Percentiles rank a stretch among this genome's conserved stretches.
Conservation (phyloP, 768 basidiomycete genomes). For the Nevesoporus exiguus region DNA sequence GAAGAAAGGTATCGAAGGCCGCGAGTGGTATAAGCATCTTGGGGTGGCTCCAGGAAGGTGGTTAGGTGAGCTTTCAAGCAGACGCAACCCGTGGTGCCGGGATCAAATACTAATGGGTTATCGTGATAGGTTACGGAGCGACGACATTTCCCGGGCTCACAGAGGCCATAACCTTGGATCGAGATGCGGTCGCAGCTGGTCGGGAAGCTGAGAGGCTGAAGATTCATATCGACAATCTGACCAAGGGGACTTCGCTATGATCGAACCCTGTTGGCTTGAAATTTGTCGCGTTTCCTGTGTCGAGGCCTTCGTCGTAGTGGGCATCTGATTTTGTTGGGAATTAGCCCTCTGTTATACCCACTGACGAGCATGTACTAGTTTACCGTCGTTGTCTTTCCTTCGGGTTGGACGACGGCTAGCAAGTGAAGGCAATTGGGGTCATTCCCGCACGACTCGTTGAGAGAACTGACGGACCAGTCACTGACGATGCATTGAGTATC, state of each 20-base stretch:
- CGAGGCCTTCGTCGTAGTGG: neutral
- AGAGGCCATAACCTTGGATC: constrained; percentile 71
- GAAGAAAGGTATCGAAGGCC: constrained; percentile 68
- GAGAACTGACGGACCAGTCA: too few relatives aligned
- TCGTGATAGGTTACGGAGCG: constrained; percentile 66
- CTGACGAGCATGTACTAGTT: too few relatives aligned
- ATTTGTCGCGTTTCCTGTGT: neutral
- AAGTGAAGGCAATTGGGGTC: too few relatives aligned
- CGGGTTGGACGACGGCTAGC: too few relatives aligned
- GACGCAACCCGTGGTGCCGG: neutral
- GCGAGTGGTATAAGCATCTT: constrained; percentile 85
- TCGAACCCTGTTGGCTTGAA: neutral
- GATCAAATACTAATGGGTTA: neutral
- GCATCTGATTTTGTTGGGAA: too few relatives aligned
- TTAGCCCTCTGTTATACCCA: too few relatives aligned
- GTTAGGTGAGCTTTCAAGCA: constrained; percentile 51
- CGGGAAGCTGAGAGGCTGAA: constrained; percentile 62
- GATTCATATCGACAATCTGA: constrained; percentile 49
- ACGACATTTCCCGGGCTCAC: constrained; percentile 80
- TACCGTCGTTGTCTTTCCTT: too few relatives aligned
- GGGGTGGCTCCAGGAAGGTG: constrained; percentile 86
- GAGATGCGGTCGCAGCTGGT: constrained; percentile 57
- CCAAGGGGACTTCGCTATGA: constrained; percentile 29
- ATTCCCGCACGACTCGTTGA: too few relatives aligned
- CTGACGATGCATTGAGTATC: too few relatives aligned